A percentile compares a stretch with the other conserved stretches of the same genome.
These are phyloP conservation scores for Candida montana DNA, from an alignment of 805 yeast genomes.

Conservation along the genomic window DNA sequence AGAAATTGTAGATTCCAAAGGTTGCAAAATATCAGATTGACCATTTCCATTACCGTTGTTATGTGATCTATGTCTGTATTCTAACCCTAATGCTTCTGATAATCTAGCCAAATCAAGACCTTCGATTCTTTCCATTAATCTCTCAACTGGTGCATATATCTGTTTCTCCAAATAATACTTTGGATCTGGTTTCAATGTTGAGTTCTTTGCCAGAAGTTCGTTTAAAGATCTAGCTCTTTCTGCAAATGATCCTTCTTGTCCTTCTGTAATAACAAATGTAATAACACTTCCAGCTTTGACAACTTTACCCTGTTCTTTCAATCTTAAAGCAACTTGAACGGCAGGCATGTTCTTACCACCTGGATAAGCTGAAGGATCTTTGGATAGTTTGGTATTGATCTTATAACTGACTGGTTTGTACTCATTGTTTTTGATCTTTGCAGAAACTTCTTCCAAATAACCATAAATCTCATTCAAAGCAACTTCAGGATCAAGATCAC, in stretches of 20 bases:
- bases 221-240: conserved; percentile 80
- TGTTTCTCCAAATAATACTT: conserved; percentile 82
- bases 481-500: conserved; percentile 70
- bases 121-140: conserved; percentile 78
- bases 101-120: conserved; percentile 79
- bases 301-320: conserved; percentile 77
- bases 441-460: conserved; percentile 57
- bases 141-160: conserved; percentile 82
- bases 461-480: conserved; percentile 68
- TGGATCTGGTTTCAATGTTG: conserved; percentile 62
- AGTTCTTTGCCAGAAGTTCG: conserved; percentile 55
- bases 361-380: conserved; percentile 82
- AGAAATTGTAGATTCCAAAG: conserved; percentile 74
- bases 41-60: conserved; percentile 23
- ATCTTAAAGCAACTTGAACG: conserved; percentile 83
- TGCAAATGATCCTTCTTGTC: conserved; percentile 49
- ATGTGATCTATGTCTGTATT: conserved; percentile 41
- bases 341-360: conserved; percentile 79
- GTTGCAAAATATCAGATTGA: conserved; percentile 45
- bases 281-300: conserved; percentile 87
- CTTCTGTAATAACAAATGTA: conserved; percentile 71
- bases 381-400: conserved; percentile 83
- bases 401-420: conserved; percentile 63
- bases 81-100: conserved; percentile 75
- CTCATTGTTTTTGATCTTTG: conserved; percentile 53